A percentile compares a stretch with the other conserved stretches of the same genome.
Evolutionary conservation across 129 eudicot species (phyloP).

Genomic region (Smallanthus sonchifolius): DNA sequence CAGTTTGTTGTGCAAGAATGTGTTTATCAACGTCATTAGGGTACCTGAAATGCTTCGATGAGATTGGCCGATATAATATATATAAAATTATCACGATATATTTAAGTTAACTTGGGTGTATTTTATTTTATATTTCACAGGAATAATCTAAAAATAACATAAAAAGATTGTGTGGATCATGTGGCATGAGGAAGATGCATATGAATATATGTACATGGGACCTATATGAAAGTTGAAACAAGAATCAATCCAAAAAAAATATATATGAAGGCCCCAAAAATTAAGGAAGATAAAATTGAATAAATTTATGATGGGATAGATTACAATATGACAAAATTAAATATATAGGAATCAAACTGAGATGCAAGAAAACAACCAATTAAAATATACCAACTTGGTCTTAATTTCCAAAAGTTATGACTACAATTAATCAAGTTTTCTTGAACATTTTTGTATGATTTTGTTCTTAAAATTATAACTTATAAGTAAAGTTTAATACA

Average conservation of each 20-base stretch:
- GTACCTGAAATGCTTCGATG: slow-evolving; percentile 53
- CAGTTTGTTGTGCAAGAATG: slow-evolving; percentile 93
- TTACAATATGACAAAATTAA: slow-evolving; percentile 31
- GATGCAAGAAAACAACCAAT: too few relatives aligned
- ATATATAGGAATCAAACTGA: slow-evolving; percentile 39
- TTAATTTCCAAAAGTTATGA: slow-evolving; percentile 24
- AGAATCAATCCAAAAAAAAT: slow-evolving; percentile 53
- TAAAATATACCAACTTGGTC: slow-evolving; percentile 33
- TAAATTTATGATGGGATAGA: slow-evolving; percentile 27
- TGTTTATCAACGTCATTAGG: slow-evolving; percentile 95
- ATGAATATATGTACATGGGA: slow-evolving; percentile 34
- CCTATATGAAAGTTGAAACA: slow-evolving; percentile 44
- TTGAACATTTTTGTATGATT: background rate
- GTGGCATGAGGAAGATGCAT: slow-evolving; percentile 20
- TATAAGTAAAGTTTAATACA: background rate
- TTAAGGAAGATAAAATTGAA: slow-evolving; percentile 20
- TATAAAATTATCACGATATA: background rate
- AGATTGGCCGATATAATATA: background rate
- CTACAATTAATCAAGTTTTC: slow-evolving; percentile 4
- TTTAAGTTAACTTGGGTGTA: background rate
- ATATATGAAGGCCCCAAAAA: slow-evolving; percentile 33
- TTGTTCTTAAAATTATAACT: background rate
- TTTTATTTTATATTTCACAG: background rate
- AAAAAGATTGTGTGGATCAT: slow-evolving; percentile 37
- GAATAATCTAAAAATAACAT: slow-evolving; percentile 22